Base-by-base conservation (phyloP, 164 flowering plant genomes). In the Amborella trichopoda region DNA sequence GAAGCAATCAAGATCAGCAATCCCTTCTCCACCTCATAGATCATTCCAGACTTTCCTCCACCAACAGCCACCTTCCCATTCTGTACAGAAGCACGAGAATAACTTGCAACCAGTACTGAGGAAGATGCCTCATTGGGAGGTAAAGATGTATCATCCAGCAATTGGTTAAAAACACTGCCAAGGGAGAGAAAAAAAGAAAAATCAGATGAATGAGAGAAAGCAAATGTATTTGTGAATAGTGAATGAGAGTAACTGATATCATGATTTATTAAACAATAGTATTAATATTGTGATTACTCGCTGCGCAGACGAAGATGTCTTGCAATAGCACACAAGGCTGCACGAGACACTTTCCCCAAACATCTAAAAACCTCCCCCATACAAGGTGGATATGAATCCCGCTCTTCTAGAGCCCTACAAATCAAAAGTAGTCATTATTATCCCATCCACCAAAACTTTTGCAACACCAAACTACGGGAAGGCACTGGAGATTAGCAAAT, bases 131-230 rank as follows among this genome's bases (percentile, higher is more conserved):
- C 95, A 62, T 68, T 73, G 45, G 77, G 58, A 62, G 86, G 79
- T 70, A 90, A 66, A 8, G 97, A 95, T 23, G 59, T 71, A 58
- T 90, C 97, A 72, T 90, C 97, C 44, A 90, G 91, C 44, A 90
- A 63, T 66, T 79, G 80, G 50, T 68, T 83, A 46, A 90, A 90
- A 45, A 71, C 78, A 68, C 97, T 90, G 82, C 68, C 55, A 17
- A 45, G 9, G 51, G 30, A 59, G 23, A 17, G 20, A 43, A 21
- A 20, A 34, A 23, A 21, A 38, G 30, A 42, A 27, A 28, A 61
- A n/a, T n/a, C n/a, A 23, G 26, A 48, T 14, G 14, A 9, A 30
- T 8, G 11, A 30, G 34, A 9, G 34, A 8, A 30, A 30, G 34
- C 34, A 30, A n/a, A n/a, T n/a, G n/a, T n/a, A n/a, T n/a, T n/a